Percentiles rank a stretch among this genome's conserved stretches.
These are phyloP conservation scores for Claviceps sorghi DNA, from an alignment of 2,329 filamentous ascomycete genomes.

Conservation along the genomic window DNA sequence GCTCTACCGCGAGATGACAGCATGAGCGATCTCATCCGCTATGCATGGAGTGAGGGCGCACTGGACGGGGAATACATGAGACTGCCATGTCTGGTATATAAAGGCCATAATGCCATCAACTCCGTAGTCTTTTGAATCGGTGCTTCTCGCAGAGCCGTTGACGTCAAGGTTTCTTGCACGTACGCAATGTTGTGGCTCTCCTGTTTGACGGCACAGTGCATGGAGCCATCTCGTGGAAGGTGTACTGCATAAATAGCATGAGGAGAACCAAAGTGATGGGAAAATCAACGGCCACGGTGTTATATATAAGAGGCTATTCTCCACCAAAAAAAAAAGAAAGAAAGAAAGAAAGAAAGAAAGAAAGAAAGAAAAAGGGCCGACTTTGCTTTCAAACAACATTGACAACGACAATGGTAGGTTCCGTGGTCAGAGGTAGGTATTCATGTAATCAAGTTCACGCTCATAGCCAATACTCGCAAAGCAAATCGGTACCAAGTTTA, in stretches of 20 bases:
- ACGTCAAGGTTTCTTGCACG: no score
- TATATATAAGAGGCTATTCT: neutral
- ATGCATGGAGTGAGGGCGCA: no score
- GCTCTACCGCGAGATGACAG: no score
- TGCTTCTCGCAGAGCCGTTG: no score
- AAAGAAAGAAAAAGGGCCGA: neutral
- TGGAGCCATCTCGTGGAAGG: no score
- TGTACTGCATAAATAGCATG: neutral
- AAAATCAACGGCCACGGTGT: neutral
- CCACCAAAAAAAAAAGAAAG: neutral
- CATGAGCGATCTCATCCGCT: neutral
- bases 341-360: no score
- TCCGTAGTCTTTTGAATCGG: no score
- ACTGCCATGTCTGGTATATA: no score
- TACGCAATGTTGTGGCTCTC: no score
- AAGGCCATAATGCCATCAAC: no score
- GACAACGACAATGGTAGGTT: neutral
- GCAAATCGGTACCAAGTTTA: neutral
- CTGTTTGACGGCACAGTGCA: no score
- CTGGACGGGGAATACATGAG: no score
- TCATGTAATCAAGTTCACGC: neutral
- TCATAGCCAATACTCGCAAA: constrained; percentile 2
- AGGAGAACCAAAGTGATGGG: neutral
- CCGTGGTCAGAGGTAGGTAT: neutral
- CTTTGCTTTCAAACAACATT: neutral